A percentile compares a stretch with the other conserved stretches of the same genome.
These are phyloP conservation scores for Adenanthera pavonina DNA, from an alignment of 306 rosid genomes.

Conservation along the genomic window DNA sequence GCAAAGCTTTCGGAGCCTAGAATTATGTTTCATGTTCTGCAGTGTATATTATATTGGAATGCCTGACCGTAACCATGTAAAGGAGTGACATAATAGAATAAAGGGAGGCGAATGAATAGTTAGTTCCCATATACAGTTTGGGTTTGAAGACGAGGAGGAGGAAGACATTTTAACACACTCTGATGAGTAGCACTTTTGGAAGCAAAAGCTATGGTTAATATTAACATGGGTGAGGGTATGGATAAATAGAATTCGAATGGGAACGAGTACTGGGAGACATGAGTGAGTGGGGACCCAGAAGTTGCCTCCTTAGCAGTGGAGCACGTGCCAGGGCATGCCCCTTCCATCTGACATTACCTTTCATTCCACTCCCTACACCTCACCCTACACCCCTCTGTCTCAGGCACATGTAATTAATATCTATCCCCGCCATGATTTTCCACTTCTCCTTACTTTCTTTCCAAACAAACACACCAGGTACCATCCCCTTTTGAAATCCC, in stretches of 20 bases:
- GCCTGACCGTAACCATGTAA: too few relatives aligned
- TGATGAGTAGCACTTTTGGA: background rate
- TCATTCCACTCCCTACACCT: background rate
- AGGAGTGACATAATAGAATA: too few relatives aligned
- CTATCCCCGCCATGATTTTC: too few relatives aligned
- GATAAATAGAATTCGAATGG: background rate
- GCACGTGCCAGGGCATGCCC: conserved; percentile 43
- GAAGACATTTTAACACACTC: background rate
- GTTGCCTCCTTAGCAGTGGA: background rate
- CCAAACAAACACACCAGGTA: background rate
- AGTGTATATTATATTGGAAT: too few relatives aligned
- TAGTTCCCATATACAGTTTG: too few relatives aligned
- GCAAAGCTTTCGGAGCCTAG: too few relatives aligned
- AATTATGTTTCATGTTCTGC: too few relatives aligned
- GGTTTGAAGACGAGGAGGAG: background rate
- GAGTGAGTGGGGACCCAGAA: conserved; percentile 23
- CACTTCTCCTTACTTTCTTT: too few relatives aligned
- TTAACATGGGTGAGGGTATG: background rate
- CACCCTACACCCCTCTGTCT: background rate
- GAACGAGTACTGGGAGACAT: conserved; percentile 1
- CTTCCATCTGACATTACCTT: background rate
- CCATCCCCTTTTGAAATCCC: too few relatives aligned
- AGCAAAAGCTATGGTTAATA: too few relatives aligned
- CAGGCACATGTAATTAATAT: background rate
- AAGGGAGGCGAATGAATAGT: too few relatives aligned